phyloP scores from a whole-genome alignment of 176 grass and related monocot species.

The Oryza coarctata region DNA sequence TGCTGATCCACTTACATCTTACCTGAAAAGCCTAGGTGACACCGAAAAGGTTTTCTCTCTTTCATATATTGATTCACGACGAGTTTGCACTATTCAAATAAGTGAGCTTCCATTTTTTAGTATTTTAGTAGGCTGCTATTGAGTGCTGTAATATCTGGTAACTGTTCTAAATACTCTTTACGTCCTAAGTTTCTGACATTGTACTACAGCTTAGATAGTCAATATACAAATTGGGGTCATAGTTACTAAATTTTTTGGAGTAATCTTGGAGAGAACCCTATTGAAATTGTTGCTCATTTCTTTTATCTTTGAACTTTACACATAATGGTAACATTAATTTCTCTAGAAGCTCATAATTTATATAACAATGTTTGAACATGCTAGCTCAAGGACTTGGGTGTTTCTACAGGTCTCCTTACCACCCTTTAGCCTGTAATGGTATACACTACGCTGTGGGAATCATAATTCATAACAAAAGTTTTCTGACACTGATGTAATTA shows the following conservation, averaged over 20 bases:
- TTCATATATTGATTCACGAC: constrained; percentile 1
- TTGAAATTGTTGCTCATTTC: neutral
- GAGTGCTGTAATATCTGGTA: neutral
- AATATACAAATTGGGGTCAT: too few species aligned
- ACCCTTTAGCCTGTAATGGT: neutral
- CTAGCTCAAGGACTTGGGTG: neutral
- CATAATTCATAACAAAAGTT: constrained; percentile 1
- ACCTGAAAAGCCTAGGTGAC: constrained; percentile 66
- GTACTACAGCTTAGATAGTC: neutral
- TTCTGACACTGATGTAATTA: neutral
- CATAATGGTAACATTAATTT: neutral
- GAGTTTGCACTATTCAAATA: neutral
- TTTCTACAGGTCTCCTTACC: neutral
- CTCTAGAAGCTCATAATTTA: neutral
- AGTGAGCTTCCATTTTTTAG: constrained; percentile 21
- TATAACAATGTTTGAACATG: neutral
- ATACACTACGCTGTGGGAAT: neutral
- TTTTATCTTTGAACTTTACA: neutral
- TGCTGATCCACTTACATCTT: constrained; percentile 67
- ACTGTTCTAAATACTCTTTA: neutral
- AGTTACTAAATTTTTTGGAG: too few species aligned
- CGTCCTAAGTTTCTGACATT: neutral
- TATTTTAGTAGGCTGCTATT: neutral
- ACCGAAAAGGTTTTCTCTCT: constrained; percentile 71
- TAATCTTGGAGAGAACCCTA: neutral